A percentile compares a stretch with the other conserved stretches of the same genome.
phyloP scores from a whole-genome alignment of 306 rosid genomes.

The Pyrus bretschneideri region DNA sequence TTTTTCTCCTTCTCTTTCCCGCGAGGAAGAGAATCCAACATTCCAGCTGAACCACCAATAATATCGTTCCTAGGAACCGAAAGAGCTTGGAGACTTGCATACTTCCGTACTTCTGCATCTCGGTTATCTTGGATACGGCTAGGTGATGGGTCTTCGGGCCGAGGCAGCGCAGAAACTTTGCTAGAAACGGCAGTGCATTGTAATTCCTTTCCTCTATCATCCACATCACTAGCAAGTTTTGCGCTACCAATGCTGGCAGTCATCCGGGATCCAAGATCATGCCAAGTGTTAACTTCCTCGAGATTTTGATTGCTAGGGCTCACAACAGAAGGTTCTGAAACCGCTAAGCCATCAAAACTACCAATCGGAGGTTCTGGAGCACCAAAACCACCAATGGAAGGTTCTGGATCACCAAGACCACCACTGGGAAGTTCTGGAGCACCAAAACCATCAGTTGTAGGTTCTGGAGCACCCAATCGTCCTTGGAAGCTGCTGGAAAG shows the following conservation, averaged over 20 bases:
- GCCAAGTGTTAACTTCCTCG: constrained; percentile 83
- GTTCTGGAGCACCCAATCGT: constrained; percentile 4
- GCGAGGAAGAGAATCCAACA: constrained; percentile 28
- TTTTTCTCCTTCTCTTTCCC: constrained; percentile 52
- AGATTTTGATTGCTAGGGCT: constrained; percentile 56
- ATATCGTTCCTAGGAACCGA: constrained; percentile 41
- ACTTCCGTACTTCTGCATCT: constrained; percentile 68
- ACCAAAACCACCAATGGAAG: not conserved
- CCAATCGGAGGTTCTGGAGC: constrained; percentile 14
- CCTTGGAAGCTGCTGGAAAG: constrained; percentile 27
- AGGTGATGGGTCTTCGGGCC: constrained; percentile 55
- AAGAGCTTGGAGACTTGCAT: constrained; percentile 75
- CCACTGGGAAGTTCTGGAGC: constrained; percentile 8
- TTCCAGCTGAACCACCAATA: constrained; percentile 36
- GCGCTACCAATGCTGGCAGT: constrained; percentile 97
- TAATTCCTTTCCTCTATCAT: constrained; percentile 68
- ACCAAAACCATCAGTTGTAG: not conserved
- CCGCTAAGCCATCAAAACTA: not conserved
- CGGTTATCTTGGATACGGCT: constrained; percentile 67
- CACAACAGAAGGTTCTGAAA: constrained; percentile 11
- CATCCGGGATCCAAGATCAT: constrained; percentile 70
- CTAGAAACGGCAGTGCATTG: constrained; percentile 89
- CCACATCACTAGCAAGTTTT: constrained; percentile 57
- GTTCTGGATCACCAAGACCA: not conserved
- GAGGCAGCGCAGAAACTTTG: constrained; percentile 46